Evolutionary conservation across 768 basidiomycete species (phyloP).

Genomic region (Megacollybia marginata): DNA sequence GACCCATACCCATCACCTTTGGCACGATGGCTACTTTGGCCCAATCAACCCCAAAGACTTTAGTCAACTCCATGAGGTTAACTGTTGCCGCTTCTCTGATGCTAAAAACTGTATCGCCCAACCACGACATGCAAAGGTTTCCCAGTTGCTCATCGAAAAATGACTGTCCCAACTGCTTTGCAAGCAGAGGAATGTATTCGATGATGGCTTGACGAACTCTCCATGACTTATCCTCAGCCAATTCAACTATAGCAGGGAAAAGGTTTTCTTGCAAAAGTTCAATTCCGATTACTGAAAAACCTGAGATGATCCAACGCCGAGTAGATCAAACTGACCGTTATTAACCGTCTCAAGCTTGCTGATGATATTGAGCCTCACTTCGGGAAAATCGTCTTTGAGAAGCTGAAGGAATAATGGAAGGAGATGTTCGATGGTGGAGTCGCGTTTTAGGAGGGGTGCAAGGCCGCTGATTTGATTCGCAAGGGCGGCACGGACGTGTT

Average conservation of each 20-base stretch:
- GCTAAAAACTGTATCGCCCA: slow-evolving; percentile 96
- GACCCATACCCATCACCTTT: slow-evolving; percentile 94
- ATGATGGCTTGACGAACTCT: slow-evolving; percentile 99
- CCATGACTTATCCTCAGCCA: slow-evolving; percentile 99
- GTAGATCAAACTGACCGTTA: slow-evolving; percentile 46
- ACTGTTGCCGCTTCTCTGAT: slow-evolving; percentile 98
- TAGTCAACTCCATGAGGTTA: slow-evolving; percentile 94
- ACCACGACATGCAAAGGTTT: slow-evolving; percentile 97
- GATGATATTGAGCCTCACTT: slow-evolving; percentile 95
- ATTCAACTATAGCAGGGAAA: slow-evolving; percentile 93
- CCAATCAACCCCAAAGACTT: slow-evolving; percentile 99
- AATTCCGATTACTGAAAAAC: slow-evolving; percentile 84
- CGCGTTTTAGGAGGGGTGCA: slow-evolving; percentile 88
- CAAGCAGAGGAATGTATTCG: slow-evolving; percentile 98
- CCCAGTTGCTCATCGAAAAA: slow-evolving; percentile 98
- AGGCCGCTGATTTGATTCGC: slow-evolving; percentile 95
- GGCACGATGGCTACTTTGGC: slow-evolving; percentile 90
- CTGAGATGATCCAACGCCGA: slow-evolving; percentile 5
- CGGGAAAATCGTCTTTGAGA: slow-evolving; percentile 97
- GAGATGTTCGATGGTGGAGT: slow-evolving; percentile 93
- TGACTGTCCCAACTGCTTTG: slow-evolving; percentile 91
- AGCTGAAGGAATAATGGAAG: slow-evolving; percentile 93
- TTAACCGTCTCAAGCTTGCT: slow-evolving; percentile 97
- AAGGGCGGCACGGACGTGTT: slow-evolving; percentile 95
- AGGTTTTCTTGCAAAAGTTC: slow-evolving; percentile 91